Evolutionary conservation across 441 rosid species (phyloP), one percentile per base, ranked within the genome.

Genomic region (Eruca vesicaria): DNA sequence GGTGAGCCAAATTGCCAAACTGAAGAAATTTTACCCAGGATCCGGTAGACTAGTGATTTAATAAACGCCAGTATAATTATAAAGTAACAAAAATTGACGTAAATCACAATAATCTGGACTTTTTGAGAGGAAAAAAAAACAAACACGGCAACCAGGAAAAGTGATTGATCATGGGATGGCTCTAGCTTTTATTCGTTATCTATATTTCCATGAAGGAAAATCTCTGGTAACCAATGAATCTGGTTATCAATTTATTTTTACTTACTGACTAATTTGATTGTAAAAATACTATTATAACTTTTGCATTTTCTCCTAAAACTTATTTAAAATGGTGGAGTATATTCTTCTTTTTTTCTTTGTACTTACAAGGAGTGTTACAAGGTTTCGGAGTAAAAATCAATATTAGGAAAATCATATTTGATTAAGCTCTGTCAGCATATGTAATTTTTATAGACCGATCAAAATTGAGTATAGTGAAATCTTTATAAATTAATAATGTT

Each of bases 1-100:
- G 85, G 86, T 82, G 59, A 82, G 77, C 83, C 72, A 71, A 80
- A 75, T 75, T 61, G 81, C 77, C 81, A 80, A 77, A 71, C 78
- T 18, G 73, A 23, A 78, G 78, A 83, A 79, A 75, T 26, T 73
- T 19, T 66, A 66, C 58, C 53, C 64, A 21, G 14, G 64, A 64
- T 55, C 57, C n/a, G 45, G 43, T 64, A 73, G 63, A 73, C 77
- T 55, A 55, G 5, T 29, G 4, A 29, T 29, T 29, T 29, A 29
- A 29, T 50, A 18, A 16, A 72, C 18, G 6, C 12, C 8, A 23
- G 11, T 28, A 57, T 58, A n/a, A n/a, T n/a, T n/a, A n/a, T n/a
- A 41, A 41, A 69, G 12, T 32, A 50, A 66, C 9, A 10, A 53
- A 52, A 53, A 2, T 9, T 23, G 50, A 41, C 48, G 48, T 41